Percentiles rank a stretch among this genome's conserved stretches.
phyloP scores from a whole-genome alignment of 176 grass and related monocot genomes.

The Phyllostachys edulis region DNA sequence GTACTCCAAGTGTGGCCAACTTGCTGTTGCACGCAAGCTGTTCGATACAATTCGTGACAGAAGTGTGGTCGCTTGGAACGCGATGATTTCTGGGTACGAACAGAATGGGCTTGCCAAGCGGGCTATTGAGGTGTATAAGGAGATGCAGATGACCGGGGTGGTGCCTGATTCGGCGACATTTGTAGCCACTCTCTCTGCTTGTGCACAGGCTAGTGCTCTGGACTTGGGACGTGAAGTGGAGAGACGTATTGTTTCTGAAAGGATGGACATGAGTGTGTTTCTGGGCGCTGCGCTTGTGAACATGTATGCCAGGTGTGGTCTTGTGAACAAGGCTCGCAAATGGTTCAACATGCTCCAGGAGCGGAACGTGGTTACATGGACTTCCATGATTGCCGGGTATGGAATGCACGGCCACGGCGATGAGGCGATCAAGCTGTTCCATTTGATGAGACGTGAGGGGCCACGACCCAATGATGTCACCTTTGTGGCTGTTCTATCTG shows the following conservation, averaged over 20 bases:
- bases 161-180: slow-evolving; percentile 62
- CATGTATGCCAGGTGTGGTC: slow-evolving; percentile 77
- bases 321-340: slow-evolving; percentile 56
- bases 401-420: slow-evolving; percentile 74
- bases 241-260: slow-evolving; percentile 39
- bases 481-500: slow-evolving; percentile 72
- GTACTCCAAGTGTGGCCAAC: slow-evolving; percentile 46
- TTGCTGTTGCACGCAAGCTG: slow-evolving; percentile 50
- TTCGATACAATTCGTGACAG: slow-evolving; percentile 63
- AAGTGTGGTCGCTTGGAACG: slow-evolving; percentile 74
- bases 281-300: slow-evolving; percentile 74
- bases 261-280: slow-evolving; percentile 51
- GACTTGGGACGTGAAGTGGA: slow-evolving; percentile 67
- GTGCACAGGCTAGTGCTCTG: slow-evolving; percentile 60
- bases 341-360: slow-evolving; percentile 54
- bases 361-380: slow-evolving; percentile 67
- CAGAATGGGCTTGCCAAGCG: slow-evolving; percentile 53
- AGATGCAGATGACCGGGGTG: slow-evolving; percentile 54
- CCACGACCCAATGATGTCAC: slow-evolving; percentile 71
- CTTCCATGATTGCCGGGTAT: slow-evolving; percentile 75
- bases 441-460: slow-evolving; percentile 45
- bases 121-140: slow-evolving; percentile 51
- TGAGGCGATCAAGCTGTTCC: slow-evolving; percentile 60
- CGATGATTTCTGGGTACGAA: slow-evolving; percentile 80
- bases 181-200: slow-evolving; percentile 68